Evolutionary conservation across 805 yeast species (phyloP).

Genomic region (Ascoidea tarda): DNA sequence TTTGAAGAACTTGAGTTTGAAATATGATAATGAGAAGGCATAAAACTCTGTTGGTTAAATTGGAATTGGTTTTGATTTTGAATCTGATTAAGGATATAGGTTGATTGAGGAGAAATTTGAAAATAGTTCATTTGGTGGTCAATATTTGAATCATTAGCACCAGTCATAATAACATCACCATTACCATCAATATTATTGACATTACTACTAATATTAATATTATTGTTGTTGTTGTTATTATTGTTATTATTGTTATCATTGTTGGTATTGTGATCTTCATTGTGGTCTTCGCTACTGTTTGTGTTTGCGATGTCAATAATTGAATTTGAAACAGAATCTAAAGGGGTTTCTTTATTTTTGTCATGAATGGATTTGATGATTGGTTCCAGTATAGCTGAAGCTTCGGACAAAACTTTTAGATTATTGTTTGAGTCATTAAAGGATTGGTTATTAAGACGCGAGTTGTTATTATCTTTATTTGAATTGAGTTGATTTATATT

Average conservation of each 20-base stretch:
- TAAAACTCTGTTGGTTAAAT: too few relatives aligned
- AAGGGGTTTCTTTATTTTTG: constrained; percentile 10
- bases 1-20: too few relatives aligned
- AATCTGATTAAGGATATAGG: too few relatives aligned
- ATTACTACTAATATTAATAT: too few relatives aligned
- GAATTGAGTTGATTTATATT: neutral
- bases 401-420: constrained; percentile 6
- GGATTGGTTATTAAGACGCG: neutral
- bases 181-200: too few relatives aligned
- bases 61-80: too few relatives aligned
- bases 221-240: neutral
- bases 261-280: neutral
- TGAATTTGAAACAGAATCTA: constrained; percentile 11
- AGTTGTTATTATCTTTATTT: neutral
- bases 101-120: too few relatives aligned
- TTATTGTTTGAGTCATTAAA: constrained; percentile 2
- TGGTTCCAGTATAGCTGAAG: neutral
- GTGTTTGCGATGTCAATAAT: neutral
- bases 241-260: neutral
- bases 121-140: neutral
- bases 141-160: neutral
- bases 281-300: neutral
- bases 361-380: neutral
- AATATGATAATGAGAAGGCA: too few relatives aligned
- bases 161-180: neutral